These are phyloP conservation scores for Backusella australiensis DNA, from an alignment of 192 early-diverging fungal genomes.

Conservation along the genomic window DNA sequence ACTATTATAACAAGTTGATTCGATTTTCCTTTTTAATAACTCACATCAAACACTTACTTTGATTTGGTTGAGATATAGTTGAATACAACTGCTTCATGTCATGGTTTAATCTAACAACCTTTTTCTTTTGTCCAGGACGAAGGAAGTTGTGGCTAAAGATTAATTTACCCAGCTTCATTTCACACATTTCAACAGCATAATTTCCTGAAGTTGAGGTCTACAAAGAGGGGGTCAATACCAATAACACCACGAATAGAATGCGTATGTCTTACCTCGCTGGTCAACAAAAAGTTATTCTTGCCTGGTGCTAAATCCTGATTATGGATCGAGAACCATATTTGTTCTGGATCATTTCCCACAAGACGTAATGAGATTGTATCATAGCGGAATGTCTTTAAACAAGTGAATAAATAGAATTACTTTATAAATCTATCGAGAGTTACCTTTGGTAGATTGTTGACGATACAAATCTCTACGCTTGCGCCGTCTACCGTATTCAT, in stretches of 20 bases:
- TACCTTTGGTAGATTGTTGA: slow-evolving; percentile 60
- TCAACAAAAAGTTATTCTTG: slow-evolving; percentile 46
- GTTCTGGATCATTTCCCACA: slow-evolving; percentile 51
- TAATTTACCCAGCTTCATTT: slow-evolving; percentile 57
- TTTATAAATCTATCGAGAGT: neutral
- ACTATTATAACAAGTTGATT: slow-evolving; percentile 21
- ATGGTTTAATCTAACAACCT: slow-evolving; percentile 48
- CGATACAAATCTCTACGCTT: slow-evolving; percentile 48
- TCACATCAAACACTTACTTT: slow-evolving; percentile 15
- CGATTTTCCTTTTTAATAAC: neutral
- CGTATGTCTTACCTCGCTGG: slow-evolving; percentile 42
- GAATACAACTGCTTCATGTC: slow-evolving; percentile 34
- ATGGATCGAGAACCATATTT: slow-evolving; percentile 46
- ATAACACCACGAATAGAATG: neutral
- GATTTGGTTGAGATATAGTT: slow-evolving; percentile 33
- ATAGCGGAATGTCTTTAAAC: slow-evolving; percentile 38
- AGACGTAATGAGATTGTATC: slow-evolving; percentile 47
- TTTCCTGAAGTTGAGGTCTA: slow-evolving; percentile 59
- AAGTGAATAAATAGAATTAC: neutral
- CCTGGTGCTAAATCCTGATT: slow-evolving; percentile 50
- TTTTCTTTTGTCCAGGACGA: slow-evolving; percentile 48
- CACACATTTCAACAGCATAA: slow-evolving; percentile 54
- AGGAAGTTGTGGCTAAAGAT: slow-evolving; percentile 54
- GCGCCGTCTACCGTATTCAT: slow-evolving; percentile 54
- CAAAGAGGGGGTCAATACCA: neutral